These are phyloP conservation scores for Penicillium alfredii DNA, from an alignment of 495 filamentous ascomycete genomes.

Conservation along the genomic window DNA sequence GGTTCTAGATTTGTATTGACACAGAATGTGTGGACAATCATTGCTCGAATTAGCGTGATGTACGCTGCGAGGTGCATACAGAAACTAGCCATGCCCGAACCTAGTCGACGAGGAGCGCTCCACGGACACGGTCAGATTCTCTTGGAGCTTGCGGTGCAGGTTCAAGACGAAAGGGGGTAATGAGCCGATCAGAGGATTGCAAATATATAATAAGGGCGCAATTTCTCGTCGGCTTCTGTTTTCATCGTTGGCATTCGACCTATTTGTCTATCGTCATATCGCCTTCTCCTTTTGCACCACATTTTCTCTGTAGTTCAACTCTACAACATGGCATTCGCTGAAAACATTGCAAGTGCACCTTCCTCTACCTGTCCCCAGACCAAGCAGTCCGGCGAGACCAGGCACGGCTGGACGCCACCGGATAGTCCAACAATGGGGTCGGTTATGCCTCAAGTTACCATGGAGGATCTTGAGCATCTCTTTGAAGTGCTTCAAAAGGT, in stretches of 20 bases:
- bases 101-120: too few species aligned
- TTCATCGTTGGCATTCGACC: too few species aligned
- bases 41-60: neutral
- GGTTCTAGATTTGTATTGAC: neutral
- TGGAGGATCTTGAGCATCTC: slow-evolving; percentile 3
- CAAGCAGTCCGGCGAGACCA: too few species aligned
- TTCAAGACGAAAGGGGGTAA: too few species aligned
- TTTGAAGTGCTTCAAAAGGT: slow-evolving; percentile 9
- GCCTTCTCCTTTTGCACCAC: neutral
- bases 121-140: too few species aligned
- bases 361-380: neutral
- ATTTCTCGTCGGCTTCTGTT: too few species aligned
- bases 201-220: too few species aligned
- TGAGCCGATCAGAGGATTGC: too few species aligned
- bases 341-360: neutral
- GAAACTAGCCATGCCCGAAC: too few species aligned
- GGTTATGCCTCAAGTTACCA: neutral
- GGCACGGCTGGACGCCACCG: slow-evolving; percentile 6
- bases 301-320: neutral
- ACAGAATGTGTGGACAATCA: neutral
- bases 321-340: neutral
- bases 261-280: too few species aligned
- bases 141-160: too few species aligned
- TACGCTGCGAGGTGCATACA: too few species aligned
- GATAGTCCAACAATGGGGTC: slow-evolving; percentile 4